phyloP scores from a whole-genome alignment of 2,329 filamentous ascomycete species.

The Hawksworthiomyces lignivorus region DNA sequence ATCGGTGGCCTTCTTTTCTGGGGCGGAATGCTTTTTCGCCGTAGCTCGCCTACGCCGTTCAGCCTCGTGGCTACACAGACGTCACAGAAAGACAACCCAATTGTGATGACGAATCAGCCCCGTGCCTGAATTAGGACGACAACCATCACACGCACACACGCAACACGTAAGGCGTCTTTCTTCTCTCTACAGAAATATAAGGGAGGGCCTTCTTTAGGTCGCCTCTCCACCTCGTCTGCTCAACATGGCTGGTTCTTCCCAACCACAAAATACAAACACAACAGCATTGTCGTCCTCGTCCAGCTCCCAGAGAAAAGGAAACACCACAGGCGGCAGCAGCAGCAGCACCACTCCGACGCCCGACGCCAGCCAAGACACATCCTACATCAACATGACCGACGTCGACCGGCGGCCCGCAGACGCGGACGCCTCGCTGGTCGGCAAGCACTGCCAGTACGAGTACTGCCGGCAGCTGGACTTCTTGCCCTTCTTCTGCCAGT shows the following conservation, averaged over 20 bases:
- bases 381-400: slow-evolving; percentile 65
- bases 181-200: not conserved
- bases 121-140: slow-evolving; percentile 4
- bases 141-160: too few relatives aligned
- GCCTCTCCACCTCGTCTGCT: not conserved
- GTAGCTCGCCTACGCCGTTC: slow-evolving; percentile 1
- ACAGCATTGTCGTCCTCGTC: not conserved
- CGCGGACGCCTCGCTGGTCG: slow-evolving; percentile 62
- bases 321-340: too few relatives aligned
- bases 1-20: not conserved
- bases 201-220: too few relatives aligned
- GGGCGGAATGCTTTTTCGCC: too few relatives aligned
- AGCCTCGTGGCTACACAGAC: slow-evolving; percentile 1
- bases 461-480: slow-evolving; percentile 96
- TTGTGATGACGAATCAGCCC: slow-evolving; percentile 7
- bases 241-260: slow-evolving; percentile 41
- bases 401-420: slow-evolving; percentile 43
- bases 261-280: too few relatives aligned
- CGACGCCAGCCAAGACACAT: slow-evolving; percentile 35
- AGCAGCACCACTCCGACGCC: slow-evolving; percentile 27
- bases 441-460: slow-evolving; percentile 81
- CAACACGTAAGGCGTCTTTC: too few relatives aligned
- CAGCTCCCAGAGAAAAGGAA: too few relatives aligned
- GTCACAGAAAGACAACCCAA: not conserved
- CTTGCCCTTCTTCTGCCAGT: slow-evolving; percentile 88